Base-by-base conservation (phyloP, 169 alveolate species). In the Plasmodium reichenowi region DNA sequence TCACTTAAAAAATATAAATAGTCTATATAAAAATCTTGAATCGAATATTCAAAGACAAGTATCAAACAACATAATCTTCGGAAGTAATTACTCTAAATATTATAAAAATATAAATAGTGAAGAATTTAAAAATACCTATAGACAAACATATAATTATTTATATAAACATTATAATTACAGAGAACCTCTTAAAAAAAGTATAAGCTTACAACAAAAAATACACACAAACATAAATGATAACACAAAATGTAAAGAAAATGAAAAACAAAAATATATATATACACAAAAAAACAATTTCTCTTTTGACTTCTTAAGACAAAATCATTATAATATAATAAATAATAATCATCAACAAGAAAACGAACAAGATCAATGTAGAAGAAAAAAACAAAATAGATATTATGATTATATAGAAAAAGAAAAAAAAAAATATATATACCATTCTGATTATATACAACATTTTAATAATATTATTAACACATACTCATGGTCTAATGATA, bases 401-500 rank as follows among this genome's bases (percentile, higher is more conserved):
- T 38, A 60, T 48, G 62, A 52, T 3, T 5, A 32, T 32, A 32
- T 5, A 32, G 4, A 32, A 32, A 80, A 72, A 17, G 24, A 52
- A 5, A 58, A 64, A 5, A 58, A 64, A 64, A 54, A 68, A 22
- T n/a, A 54, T 17, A 54, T 80, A 20, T 24, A 80, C 48, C 67
- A 80, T 54, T 56, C 90, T 10, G 54, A 68, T 26, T 80, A 80
- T 56, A 80, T 80, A 48, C 59, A 80, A 56, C 83, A 38, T 60
- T 80, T 80, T 58, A 80, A 80, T 54, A 54, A 45, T 60, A 80
- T 80, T 50, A 67, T 80, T 80, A 80, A 47, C 13, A 80, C 90
- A 7, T 80, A 80, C 45, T 80, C 90, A n/a, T 80, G 90, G 90
- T 80, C 85, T 56, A 78, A 78, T 52, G 83, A 80, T 38, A 80